Evolutionary conservation across 257 asterid genomes (phyloP).

Genomic region (Phtheirospermum japonicum): DNA sequence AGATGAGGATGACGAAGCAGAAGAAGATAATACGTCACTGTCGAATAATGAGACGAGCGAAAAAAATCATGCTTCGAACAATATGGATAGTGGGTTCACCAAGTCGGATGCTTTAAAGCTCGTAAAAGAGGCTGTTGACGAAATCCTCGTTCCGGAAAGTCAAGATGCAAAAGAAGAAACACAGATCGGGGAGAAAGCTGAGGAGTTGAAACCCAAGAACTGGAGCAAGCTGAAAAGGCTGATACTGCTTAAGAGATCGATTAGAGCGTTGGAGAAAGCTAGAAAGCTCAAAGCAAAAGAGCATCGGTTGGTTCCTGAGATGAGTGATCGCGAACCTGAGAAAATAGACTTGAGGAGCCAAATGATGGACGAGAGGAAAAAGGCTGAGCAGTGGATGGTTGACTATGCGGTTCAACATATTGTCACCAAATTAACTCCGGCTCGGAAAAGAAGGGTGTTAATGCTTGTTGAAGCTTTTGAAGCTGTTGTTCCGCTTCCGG

Average conservation of each 20-base stretch:
- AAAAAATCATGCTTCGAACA: slow-evolving; percentile 13
- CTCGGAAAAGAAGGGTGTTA: slow-evolving; percentile 71
- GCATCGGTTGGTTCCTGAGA: slow-evolving; percentile 26
- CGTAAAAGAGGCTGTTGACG: slow-evolving; percentile 82
- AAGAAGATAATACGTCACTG: slow-evolving; percentile 34
- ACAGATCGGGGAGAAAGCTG: slow-evolving; percentile 26
- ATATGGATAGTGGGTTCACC: slow-evolving; percentile 40
- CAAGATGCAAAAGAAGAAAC: slow-evolving; percentile 54
- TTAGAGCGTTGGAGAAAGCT: slow-evolving; percentile 71
- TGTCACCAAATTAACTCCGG: slow-evolving; percentile 67
- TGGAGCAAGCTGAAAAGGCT: slow-evolving; percentile 82
- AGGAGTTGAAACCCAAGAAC: slow-evolving; percentile 47
- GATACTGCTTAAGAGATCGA: slow-evolving; percentile 68
- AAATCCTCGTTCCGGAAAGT: slow-evolving; percentile 67
- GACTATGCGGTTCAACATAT: slow-evolving; percentile 86
- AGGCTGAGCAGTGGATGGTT: slow-evolving; percentile 96
- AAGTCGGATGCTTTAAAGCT: slow-evolving; percentile 71
- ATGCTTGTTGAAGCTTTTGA: slow-evolving; percentile 98
- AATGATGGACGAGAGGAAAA: slow-evolving; percentile 69
- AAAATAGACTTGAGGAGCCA: slow-evolving; percentile 61
- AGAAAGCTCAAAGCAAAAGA: slow-evolving; percentile 37
- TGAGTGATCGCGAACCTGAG: slow-evolving; percentile 37
- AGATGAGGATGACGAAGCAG: slow-evolving; percentile 53
- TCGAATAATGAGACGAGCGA: not conserved
- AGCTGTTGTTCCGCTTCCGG: slow-evolving; percentile 94